Evolutionary conservation across 1,139 yeast genomes (phyloP).

Genomic region (Schwanniomyces etchellsii): DNA sequence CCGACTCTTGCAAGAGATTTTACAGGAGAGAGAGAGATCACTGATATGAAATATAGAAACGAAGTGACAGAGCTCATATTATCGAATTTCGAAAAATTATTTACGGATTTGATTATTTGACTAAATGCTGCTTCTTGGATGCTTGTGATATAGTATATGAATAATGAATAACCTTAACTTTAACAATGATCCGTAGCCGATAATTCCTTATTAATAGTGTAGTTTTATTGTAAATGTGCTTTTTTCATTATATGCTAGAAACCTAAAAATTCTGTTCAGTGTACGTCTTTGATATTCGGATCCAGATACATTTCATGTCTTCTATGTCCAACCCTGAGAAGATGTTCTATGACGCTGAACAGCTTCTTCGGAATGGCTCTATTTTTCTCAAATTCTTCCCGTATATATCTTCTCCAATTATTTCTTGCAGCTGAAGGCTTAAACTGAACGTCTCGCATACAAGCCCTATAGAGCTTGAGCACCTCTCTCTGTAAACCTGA

Average conservation of each 20-base stretch:
- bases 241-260: too few relatives aligned
- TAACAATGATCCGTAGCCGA: not conserved
- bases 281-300: constrained; percentile 62
- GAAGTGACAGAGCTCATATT: constrained; percentile 74
- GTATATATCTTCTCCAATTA: constrained; percentile 44
- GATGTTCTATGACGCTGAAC: constrained; percentile 81
- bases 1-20: constrained; percentile 85
- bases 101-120: constrained; percentile 8
- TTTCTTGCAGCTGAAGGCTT: constrained; percentile 46
- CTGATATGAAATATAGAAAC: constrained; percentile 81
- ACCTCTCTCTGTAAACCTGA: constrained; percentile 66
- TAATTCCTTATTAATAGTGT: too few relatives aligned
- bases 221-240: too few relatives aligned
- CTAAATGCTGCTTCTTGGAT: too few relatives aligned
- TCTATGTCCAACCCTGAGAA: constrained; percentile 70
- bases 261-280: constrained; percentile 10
- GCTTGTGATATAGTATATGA: not conserved
- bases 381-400: constrained; percentile 62
- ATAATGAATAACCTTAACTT: not conserved
- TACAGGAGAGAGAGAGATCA: constrained; percentile 77
- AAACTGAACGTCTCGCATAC: constrained; percentile 47
- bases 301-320: constrained; percentile 68
- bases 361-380: constrained; percentile 64
- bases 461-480: constrained; percentile 52
- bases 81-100: constrained; percentile 44